Evolutionary conservation across 495 filamentous ascomycete species (phyloP), one percentile per base, ranked within the genome.

Genomic region (Margaritispora aquatica): DNA sequence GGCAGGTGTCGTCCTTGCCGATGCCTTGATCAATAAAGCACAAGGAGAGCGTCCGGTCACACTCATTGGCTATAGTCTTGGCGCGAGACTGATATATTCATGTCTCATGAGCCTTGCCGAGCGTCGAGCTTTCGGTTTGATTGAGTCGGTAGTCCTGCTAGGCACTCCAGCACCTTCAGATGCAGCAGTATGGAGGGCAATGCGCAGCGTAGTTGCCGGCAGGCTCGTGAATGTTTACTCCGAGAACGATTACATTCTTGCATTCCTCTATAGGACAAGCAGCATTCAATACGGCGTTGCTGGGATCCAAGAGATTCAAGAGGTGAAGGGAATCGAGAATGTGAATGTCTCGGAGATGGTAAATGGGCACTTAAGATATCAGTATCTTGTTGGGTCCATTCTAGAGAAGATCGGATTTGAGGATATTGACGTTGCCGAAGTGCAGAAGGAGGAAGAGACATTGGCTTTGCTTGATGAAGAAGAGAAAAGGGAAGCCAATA

Each of bases 41-140:
- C 92, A 95, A 65, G 94, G 94, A 15, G 90, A 96, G 70, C 81
- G 94, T 21, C 86, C 93, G 0, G 88, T 97, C 2, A 94, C 87
- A 20, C 73, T 98, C 7, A 78, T 97, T 52, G 94, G 94, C 0
- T 97, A 92, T 71, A 90, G 89, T 20, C 74, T 97, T n/a, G 94
- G 93, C 1, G 92, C 92, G 10, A 84, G 93, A 20, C 82, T 92
- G 26, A 92, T 97, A 46, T 97, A 88, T 64, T 80, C 83, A 20
- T 97, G 92, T 65, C 76, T 97, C 1, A 83, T 85, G 71, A 78
- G 65, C 17, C 78, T 98, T 26, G 87, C 89, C 0, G 85, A 89
- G 67, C 78, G 89, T 55, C 78, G 82, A 59, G 90, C 87, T 0
- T 96, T 96, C 70, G 94, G 94, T 0, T 66, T 97, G 2, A 78